Evolutionary conservation across 768 basidiomycete genomes (phyloP).

Genomic region (Russula compacta): DNA sequence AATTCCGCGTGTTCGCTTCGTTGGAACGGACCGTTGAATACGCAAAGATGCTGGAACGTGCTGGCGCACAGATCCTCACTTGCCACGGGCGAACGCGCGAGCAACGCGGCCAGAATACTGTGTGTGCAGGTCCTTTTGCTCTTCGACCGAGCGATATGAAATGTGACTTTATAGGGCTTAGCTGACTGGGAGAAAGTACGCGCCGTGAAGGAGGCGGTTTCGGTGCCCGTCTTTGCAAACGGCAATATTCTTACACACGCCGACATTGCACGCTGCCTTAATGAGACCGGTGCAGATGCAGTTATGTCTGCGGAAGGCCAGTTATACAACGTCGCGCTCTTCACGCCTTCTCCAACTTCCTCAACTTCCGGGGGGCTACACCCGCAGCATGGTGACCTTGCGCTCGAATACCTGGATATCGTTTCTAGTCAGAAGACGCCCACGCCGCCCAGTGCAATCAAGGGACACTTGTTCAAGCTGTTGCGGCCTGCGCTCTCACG

Average conservation of each 20-base stretch:
- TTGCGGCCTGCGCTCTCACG: conserved; percentile 64
- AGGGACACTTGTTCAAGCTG: conserved; percentile 90
- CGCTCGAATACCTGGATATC: conserved; percentile 80
- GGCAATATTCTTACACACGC: conserved; percentile 85
- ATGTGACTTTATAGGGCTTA: conserved; percentile 44
- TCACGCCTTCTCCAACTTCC: conserved; percentile 27
- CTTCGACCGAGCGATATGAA: background rate
- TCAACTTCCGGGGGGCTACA: conserved; percentile 31
- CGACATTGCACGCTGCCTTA: conserved; percentile 75
- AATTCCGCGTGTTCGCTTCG: conserved; percentile 85
- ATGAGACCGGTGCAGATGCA: conserved; percentile 79
- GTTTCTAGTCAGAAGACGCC: conserved; percentile 60
- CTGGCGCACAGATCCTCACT: conserved; percentile 91
- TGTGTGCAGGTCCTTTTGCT: conserved; percentile 35
- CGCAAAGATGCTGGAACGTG: conserved; percentile 90
- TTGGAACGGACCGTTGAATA: conserved; percentile 87
- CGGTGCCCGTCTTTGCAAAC: conserved; percentile 92
- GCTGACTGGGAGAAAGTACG: conserved; percentile 87
- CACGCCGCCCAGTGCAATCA: conserved; percentile 68
- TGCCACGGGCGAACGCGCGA: conserved; percentile 90
- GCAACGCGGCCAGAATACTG: conserved; percentile 79
- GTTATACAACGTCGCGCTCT: conserved; percentile 86
- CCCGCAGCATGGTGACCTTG: conserved; percentile 54
- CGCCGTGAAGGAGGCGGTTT: conserved; percentile 84
- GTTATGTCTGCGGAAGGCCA: conserved; percentile 96